Conservation (phyloP, 495 filamentous ascomycete genomes). For the Pseudoneurospora amorphoporcata region DNA sequence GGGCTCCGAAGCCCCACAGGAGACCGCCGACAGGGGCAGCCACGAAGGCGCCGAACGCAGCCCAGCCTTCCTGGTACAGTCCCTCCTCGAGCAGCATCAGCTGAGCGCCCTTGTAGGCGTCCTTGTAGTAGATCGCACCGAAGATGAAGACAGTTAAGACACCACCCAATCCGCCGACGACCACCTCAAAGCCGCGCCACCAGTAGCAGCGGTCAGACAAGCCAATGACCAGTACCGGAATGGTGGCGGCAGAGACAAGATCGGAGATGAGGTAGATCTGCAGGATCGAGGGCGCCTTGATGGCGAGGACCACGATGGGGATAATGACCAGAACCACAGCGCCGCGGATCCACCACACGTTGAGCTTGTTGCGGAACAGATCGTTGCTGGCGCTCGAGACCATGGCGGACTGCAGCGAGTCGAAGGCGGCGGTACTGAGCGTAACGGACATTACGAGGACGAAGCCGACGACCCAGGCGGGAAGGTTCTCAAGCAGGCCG, state of each 20-base stretch:
- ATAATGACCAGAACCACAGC: slow-evolving; percentile 57
- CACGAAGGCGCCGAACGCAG: slow-evolving; percentile 67
- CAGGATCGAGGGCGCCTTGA: slow-evolving; percentile 59
- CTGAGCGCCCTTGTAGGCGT: slow-evolving; percentile 50
- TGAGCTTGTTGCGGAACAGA: slow-evolving; percentile 64
- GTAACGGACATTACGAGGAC: slow-evolving; percentile 67
- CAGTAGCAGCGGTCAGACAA: slow-evolving; percentile 53
- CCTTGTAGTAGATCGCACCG: slow-evolving; percentile 57
- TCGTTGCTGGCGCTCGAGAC: slow-evolving; percentile 66
- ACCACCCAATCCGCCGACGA: slow-evolving; percentile 60
- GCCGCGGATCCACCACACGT: slow-evolving; percentile 55
- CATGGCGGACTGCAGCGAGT: slow-evolving; percentile 67
- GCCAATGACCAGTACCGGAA: slow-evolving; percentile 59
- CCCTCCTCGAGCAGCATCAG: slow-evolving; percentile 60
- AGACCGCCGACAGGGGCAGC: slow-evolving; percentile 64
- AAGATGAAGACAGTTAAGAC: slow-evolving; percentile 68
- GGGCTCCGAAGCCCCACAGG: slow-evolving; percentile 54
- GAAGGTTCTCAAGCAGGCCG: slow-evolving; percentile 56
- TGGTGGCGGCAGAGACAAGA: slow-evolving; percentile 56
- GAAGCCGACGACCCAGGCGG: slow-evolving; percentile 64
- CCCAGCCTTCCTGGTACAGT: slow-evolving; percentile 62
- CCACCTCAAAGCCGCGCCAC: slow-evolving; percentile 65
- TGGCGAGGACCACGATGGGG: slow-evolving; percentile 57
- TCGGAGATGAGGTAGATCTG: slow-evolving; percentile 72
- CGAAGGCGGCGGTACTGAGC: slow-evolving; percentile 63